A percentile compares a stretch with the other conserved stretches of the same genome.
These are phyloP conservation scores for Dactylellina cionopaga DNA, from an alignment of 2,329 filamentous ascomycete genomes.

Conservation along the genomic window DNA sequence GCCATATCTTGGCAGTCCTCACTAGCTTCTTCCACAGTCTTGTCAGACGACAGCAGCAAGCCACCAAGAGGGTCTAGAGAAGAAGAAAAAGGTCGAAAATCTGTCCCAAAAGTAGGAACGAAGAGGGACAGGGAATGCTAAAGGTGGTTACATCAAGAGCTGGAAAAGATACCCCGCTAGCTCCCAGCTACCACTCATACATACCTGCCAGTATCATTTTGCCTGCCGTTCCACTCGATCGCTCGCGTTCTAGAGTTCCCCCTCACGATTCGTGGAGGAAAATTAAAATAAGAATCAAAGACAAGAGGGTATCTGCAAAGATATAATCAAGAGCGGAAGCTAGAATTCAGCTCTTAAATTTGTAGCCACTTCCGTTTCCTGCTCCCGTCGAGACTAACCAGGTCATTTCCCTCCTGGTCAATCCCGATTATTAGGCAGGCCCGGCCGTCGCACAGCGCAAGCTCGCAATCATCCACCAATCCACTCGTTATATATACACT, in stretches of 20 bases:
- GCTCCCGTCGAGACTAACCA: conserved; percentile 32
- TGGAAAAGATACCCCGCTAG: conserved; percentile 52
- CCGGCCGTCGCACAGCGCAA: conserved; percentile 27
- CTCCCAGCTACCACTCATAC: conserved; percentile 43
- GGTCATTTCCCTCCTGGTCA: conserved; percentile 6
- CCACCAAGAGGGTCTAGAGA: conserved; percentile 9
- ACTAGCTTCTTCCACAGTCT: conserved; percentile 33
- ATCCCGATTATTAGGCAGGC: conserved; percentile 20
- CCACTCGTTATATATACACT: conserved; percentile 46
- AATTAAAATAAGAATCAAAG: conserved; percentile 28
- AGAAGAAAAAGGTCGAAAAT: conserved; percentile 37
- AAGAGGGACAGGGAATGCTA: conserved; percentile 46
- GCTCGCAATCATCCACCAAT: conserved; percentile 24
- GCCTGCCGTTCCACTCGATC: not conserved
- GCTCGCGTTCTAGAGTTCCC: conserved; percentile 27
- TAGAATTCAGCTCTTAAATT: conserved; percentile 37
- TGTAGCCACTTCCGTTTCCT: conserved; percentile 26
- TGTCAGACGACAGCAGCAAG: conserved; percentile 51
- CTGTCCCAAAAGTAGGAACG: conserved; percentile 20
- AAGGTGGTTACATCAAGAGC: conserved; percentile 49
- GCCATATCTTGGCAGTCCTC: conserved; percentile 39
- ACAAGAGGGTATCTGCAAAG: conserved; percentile 48
- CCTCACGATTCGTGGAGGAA: conserved; percentile 28
- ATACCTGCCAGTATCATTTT: conserved; percentile 48
- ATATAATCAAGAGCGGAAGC: conserved; percentile 49